These are phyloP conservation scores for Cucurbita maxima DNA, from an alignment of 306 rosid species.

Conservation along the genomic window DNA sequence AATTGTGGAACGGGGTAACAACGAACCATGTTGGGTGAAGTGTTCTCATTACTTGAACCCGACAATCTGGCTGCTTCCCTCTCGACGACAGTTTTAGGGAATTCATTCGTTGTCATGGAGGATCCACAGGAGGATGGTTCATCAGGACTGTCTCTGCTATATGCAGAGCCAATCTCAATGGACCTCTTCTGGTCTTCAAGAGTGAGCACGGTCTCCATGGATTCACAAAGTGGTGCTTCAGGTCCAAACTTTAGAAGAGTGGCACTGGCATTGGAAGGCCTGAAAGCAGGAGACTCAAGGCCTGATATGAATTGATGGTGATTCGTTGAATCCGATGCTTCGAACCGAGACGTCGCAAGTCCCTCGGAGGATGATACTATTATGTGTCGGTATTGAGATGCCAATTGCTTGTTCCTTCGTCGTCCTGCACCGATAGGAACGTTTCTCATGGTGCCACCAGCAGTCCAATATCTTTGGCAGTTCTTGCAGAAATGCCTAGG, in stretches of 20 bases:
- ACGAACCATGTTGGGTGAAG: constrained; percentile 16
- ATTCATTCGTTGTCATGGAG: constrained; percentile 22
- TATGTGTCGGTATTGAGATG: constrained; percentile 40
- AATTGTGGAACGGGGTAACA: constrained; percentile 34
- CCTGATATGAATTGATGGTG: constrained; percentile 18
- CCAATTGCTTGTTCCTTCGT: constrained; percentile 53
- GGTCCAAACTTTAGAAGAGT: constrained; percentile 43
- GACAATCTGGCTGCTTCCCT: constrained; percentile 4
- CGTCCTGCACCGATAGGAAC: constrained; percentile 68
- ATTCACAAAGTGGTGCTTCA: constrained; percentile 32
- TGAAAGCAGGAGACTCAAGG: constrained; percentile 14
- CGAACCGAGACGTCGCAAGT: constrained; percentile 20
- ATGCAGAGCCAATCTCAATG: constrained; percentile 14
- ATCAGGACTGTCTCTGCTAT: constrained; percentile 18
- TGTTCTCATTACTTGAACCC: constrained; percentile 7
- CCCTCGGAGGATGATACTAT: constrained; percentile 31
- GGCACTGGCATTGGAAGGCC: constrained; percentile 18
- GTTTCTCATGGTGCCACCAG: constrained; percentile 67
- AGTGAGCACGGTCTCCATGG: constrained; percentile 33
- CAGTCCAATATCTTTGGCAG: constrained; percentile 80
- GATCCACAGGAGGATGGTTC: constrained; percentile 27
- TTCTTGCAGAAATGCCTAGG: constrained; percentile 77
- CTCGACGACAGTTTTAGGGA: constrained; percentile 6
- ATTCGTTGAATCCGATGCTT: constrained; percentile 13
- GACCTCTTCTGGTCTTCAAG: constrained; percentile 21